These are phyloP conservation scores for Scleroderma bovista DNA, from an alignment of 768 basidiomycete species.

Conservation along the genomic window DNA sequence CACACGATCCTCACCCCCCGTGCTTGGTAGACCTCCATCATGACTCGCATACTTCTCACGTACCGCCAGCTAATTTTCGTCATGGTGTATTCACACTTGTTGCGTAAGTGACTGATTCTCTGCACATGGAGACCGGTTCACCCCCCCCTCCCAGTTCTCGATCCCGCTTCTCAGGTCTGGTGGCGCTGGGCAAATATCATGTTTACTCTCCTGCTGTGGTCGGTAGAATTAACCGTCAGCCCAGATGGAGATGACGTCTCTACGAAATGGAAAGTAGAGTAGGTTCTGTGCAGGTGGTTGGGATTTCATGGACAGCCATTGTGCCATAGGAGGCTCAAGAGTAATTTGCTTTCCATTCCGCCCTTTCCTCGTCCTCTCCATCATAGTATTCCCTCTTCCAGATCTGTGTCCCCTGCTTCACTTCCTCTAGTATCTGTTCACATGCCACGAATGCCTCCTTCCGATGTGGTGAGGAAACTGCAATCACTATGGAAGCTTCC, in stretches of 20 bases:
- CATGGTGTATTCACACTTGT: slow-evolving; percentile 81
- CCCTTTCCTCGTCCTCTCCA: slow-evolving; percentile 53
- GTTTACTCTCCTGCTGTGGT: slow-evolving; percentile 80
- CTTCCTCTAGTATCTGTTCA: slow-evolving; percentile 79
- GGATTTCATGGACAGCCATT: not conserved
- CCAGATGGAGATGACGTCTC: slow-evolving; percentile 64
- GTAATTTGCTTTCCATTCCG: slow-evolving; percentile 66
- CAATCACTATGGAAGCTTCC: slow-evolving; percentile 78
- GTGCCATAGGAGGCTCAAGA: slow-evolving; percentile 12
- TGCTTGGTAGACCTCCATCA: slow-evolving; percentile 57
- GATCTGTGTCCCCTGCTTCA: slow-evolving; percentile 79
- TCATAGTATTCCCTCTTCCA: slow-evolving; percentile 92
- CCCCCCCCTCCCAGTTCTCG: slow-evolving; percentile 55
- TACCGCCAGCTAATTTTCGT: slow-evolving; percentile 84
- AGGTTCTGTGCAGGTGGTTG: slow-evolving; percentile 5
- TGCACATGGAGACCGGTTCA: not conserved
- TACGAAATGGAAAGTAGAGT: slow-evolving; percentile 77
- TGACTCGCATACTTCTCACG: slow-evolving; percentile 70
- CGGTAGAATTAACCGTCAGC: slow-evolving; percentile 73
- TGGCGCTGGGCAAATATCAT: slow-evolving; percentile 92
- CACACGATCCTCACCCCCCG: slow-evolving; percentile 6
- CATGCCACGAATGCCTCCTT: slow-evolving; percentile 76
- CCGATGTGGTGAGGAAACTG: slow-evolving; percentile 79
- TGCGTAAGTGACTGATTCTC: slow-evolving; percentile 47
- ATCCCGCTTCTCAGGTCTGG: slow-evolving; percentile 89